Evolutionary conservation across 768 basidiomycete genomes (phyloP).

Genomic region (Agrocybe praecox): DNA sequence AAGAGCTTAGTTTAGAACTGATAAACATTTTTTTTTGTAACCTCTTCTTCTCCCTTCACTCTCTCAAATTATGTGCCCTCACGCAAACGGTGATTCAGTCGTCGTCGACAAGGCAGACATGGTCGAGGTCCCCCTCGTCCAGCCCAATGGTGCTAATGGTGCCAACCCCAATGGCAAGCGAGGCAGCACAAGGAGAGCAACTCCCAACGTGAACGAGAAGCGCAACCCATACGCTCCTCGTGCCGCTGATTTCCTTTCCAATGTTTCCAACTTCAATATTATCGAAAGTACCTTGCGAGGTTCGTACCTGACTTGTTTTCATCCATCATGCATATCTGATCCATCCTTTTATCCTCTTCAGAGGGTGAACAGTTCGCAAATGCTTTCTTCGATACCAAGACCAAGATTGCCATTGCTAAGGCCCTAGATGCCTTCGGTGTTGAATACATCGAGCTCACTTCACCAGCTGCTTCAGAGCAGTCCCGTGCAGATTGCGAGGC

Average conservation of each 20-base stretch:
- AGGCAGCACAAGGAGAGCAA: slow-evolving; percentile 37
- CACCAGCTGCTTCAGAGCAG: slow-evolving; percentile 96
- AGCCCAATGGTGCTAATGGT: slow-evolving; percentile 25
- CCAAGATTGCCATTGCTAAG: slow-evolving; percentile 99
- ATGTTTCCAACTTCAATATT: slow-evolving; percentile 92
- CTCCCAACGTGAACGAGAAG: slow-evolving; percentile 38
- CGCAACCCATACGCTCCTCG: slow-evolving; percentile 87
- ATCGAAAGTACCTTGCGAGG: slow-evolving; percentile 97
- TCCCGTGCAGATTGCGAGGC: slow-evolving; percentile 93
- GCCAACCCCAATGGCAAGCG: slow-evolving; percentile 45
- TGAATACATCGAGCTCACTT: slow-evolving; percentile 99
- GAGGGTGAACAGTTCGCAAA: slow-evolving; percentile 99
- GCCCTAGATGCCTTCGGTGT: slow-evolving; percentile 99
- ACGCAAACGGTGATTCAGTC: slow-evolving; percentile 50
- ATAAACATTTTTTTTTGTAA: slow-evolving; percentile 12
- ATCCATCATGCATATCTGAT: slow-evolving; percentile 5
- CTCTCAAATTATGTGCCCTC: slow-evolving; percentile 60
- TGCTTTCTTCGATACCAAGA: slow-evolving; percentile 99
- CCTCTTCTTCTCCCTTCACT: slow-evolving; percentile 9
- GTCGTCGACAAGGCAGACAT: slow-evolving; percentile 57
- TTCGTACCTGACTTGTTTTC: slow-evolving; percentile 32
- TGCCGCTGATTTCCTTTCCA: slow-evolving; percentile 91
- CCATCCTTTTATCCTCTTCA: slow-evolving; percentile 30
- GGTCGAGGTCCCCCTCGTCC: slow-evolving; percentile 68
- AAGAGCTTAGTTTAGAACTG: slow-evolving; percentile 1